Base-by-base conservation (phyloP, 208 protist genomes). In the Trypanosoma scelopori region DNA sequence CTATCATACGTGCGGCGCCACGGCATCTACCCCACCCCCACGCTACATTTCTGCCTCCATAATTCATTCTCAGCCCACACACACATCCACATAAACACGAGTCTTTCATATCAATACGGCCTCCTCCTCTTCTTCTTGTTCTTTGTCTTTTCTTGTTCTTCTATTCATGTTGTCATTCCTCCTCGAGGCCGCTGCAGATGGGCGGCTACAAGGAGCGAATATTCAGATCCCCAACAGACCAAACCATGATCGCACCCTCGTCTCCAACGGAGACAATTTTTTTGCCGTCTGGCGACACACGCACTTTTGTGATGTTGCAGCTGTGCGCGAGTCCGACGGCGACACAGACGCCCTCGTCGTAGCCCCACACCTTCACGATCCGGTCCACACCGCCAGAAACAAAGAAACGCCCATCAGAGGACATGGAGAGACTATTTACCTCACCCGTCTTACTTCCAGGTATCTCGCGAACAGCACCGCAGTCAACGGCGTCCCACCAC, bases 401-500 rank as follows among this genome's bases (percentile, higher is more conserved):
- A 65, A 98, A 98, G 66, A 93, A 90, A 45, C 71, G 70, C 12
- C 95, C 95, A 65, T 96, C 87, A 0, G 83, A 61, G 3, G 84
- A 81, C 52, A 98, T 89, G 50, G 91, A 95, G 15, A 98, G 70
- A 35, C 87, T 69, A 83, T 97, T 96, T 43, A 98, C 65, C 77
- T 98, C 94, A n/a, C 86, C 92, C 3, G 78, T 89, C 49, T 86
- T 87, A 52, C 91, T 96, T 30, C 89, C 94, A 18, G 88, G 68
- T 32, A 99, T 62, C 73, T 98, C 94, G 27, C 97, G 90, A 56
- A 99, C 97, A 27, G 92, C 85, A 32, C 75, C 80, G 71, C 96
- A 98, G 65, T 99, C 95, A 39, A 94, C 92, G 3, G 82, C 78
- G 80, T 99, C 97, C 95, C 96, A 99, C 81, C 98, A 98, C 23